phyloP scores from a whole-genome alignment of 1,284 basidiomycete species.

The Inonotus obliquus region DNA sequence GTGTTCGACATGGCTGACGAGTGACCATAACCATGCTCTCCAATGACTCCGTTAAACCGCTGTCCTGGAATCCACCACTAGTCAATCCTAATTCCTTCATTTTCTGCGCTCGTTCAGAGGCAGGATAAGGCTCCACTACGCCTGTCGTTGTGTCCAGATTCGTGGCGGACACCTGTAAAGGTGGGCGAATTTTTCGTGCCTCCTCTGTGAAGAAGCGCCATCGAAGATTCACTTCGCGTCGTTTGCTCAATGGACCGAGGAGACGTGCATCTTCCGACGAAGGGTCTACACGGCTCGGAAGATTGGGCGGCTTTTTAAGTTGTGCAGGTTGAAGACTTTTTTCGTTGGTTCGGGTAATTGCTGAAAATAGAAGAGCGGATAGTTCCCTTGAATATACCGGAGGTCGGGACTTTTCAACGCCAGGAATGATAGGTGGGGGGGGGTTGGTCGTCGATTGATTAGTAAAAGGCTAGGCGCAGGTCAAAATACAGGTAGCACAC shows the following conservation, averaged over 20 bases:
- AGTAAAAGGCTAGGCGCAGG: constrained; percentile 44
- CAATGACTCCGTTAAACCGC: constrained; percentile 42
- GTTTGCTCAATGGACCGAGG: constrained; percentile 62
- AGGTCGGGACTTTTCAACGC: constrained; percentile 49
- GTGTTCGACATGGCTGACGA: constrained; percentile 6
- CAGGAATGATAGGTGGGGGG: constrained; percentile 45
- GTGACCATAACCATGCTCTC: constrained; percentile 35
- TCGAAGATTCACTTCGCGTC: constrained; percentile 68
- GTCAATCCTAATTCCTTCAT: constrained; percentile 27
- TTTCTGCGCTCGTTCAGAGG: constrained; percentile 12
- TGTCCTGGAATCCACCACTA: constrained; percentile 41
- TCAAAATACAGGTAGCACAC: background rate
- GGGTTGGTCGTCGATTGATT: constrained; percentile 36
- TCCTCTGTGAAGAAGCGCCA: constrained; percentile 59
- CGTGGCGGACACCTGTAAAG: constrained; percentile 43
- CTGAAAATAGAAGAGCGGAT: constrained; percentile 52
- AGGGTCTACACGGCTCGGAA: constrained; percentile 54
- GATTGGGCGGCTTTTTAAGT: constrained; percentile 45
- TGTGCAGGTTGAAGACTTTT: constrained; percentile 37
- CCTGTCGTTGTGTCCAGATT: constrained; percentile 15
- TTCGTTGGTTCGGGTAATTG: constrained; percentile 38
- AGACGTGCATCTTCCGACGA: constrained; percentile 53
- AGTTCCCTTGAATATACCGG: constrained; percentile 63
- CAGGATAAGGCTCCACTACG: background rate
- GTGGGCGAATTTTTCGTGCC: constrained; percentile 51